These are phyloP conservation scores for Harringtonia aguacate DNA, from an alignment of 2,329 filamentous ascomycete genomes.

Conservation along the genomic window DNA sequence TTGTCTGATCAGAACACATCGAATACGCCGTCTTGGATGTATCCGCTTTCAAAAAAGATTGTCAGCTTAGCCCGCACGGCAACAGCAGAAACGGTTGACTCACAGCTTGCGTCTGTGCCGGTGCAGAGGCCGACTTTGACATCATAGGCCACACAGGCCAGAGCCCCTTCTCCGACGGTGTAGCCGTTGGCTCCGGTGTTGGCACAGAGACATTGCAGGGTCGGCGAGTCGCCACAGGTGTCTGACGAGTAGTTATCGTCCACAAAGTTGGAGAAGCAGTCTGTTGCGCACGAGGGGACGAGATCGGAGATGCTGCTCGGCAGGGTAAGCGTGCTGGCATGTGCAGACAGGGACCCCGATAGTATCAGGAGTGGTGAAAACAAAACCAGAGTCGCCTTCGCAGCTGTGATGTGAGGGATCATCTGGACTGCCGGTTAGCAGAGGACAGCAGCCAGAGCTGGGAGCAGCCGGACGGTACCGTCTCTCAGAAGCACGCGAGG, in stretches of 20 bases:
- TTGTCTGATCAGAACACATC: slow-evolving; percentile 44
- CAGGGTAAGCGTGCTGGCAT: slow-evolving; percentile 20
- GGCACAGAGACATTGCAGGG: slow-evolving; percentile 55
- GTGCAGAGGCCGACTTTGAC: slow-evolving; percentile 39
- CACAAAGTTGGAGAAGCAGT: slow-evolving; percentile 54
- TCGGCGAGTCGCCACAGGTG: slow-evolving; percentile 36
- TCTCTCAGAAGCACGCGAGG: too few relatives aligned
- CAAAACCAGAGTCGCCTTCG: slow-evolving; percentile 20
- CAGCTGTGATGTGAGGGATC: slow-evolving; percentile 32
- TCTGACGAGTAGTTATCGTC: slow-evolving; percentile 42
- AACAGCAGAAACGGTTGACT: slow-evolving; percentile 11
- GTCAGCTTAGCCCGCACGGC: not conserved
- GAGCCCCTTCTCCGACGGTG: slow-evolving; percentile 60
- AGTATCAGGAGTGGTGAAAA: slow-evolving; percentile 1
- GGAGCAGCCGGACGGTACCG: not conserved
- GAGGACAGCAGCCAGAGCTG: not conserved
- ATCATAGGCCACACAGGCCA: slow-evolving; percentile 55
- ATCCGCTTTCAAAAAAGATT: not conserved
- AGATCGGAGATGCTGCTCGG: slow-evolving; percentile 27
- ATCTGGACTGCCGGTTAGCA: too few relatives aligned
- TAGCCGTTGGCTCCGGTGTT: slow-evolving; percentile 48
- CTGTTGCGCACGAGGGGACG: slow-evolving; percentile 47
- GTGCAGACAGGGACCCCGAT: slow-evolving; percentile 11
- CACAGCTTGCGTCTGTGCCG: slow-evolving; percentile 28
- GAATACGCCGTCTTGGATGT: slow-evolving; percentile 36